phyloP scores from a whole-genome alignment of 148 eudicot genomes.

The Polygonum maritimum region DNA sequence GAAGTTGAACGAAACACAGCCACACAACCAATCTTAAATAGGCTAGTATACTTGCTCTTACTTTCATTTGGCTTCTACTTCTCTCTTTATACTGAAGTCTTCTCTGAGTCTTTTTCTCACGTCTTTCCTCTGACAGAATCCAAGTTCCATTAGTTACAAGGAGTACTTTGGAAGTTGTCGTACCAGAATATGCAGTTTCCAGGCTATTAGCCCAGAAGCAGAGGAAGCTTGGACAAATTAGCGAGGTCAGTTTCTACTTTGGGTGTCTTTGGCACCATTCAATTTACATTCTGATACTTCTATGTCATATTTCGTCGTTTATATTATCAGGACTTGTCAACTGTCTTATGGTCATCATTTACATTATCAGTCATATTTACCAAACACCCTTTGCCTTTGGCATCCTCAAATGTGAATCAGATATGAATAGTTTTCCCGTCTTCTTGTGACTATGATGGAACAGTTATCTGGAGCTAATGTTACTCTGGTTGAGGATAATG shows the following conservation, averaged over 20 bases:
- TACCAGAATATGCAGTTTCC: constrained; percentile 75
- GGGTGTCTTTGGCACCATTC: neutral
- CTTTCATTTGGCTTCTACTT: neutral
- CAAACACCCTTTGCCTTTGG: neutral
- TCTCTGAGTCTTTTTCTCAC: neutral
- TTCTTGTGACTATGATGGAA: constrained; percentile 1
- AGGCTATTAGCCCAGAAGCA: constrained; percentile 68
- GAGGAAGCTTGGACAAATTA: constrained; percentile 82
- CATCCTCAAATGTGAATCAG: neutral
- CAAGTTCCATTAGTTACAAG: constrained; percentile 70
- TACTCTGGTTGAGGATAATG: constrained; percentile 61
- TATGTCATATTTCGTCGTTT: neutral
- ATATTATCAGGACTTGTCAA: neutral
- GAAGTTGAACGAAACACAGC: constrained; percentile 67
- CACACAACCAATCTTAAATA: constrained; percentile 41
- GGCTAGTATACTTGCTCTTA: constrained; percentile 27
- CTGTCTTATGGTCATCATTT: neutral
- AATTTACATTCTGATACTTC: neutral
- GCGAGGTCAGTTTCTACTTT: constrained; percentile 47
- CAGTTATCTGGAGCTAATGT: constrained; percentile 98
- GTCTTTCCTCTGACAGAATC: constrained; percentile 27
- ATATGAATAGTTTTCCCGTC: neutral
- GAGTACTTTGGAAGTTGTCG: constrained; percentile 83
- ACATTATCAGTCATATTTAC: neutral
- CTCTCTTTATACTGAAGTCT: neutral